Evolutionary conservation across 2,329 filamentous ascomycete species (phyloP).

Genomic region (Aspergillus alliaceus): DNA sequence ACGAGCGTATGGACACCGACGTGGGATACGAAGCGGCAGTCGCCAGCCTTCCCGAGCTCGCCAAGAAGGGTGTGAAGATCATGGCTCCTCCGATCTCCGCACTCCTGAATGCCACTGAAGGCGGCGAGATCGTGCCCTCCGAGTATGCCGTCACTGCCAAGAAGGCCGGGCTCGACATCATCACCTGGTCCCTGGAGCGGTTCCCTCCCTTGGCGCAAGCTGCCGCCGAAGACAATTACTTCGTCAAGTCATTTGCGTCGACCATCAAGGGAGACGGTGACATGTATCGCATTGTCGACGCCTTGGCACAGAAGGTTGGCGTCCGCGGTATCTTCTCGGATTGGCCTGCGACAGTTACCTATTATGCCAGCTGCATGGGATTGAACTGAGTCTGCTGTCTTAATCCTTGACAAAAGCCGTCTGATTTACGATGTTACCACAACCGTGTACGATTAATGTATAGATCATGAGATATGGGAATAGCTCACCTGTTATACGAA

Average conservation of each 20-base stretch:
- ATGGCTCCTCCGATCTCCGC: constrained; percentile 20
- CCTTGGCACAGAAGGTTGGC: constrained; percentile 19
- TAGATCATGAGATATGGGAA: neutral
- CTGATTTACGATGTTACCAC: too few species aligned
- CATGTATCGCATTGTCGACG: constrained; percentile 22
- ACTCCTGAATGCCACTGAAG: constrained; percentile 15
- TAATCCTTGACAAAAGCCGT: too few species aligned
- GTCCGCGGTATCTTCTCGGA: constrained; percentile 20
- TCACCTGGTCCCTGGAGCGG: constrained; percentile 22
- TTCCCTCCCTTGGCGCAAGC: constrained; percentile 17
- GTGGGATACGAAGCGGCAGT: constrained; percentile 15
- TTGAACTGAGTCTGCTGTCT: constrained; percentile 3
- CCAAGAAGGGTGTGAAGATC: constrained; percentile 14
- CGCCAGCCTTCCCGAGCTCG: constrained; percentile 9
- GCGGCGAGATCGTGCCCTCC: constrained; percentile 19
- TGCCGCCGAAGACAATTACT: constrained; percentile 14
- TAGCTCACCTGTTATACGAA: too few species aligned
- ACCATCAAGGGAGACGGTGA: constrained; percentile 17
- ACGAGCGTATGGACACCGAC: constrained; percentile 16
- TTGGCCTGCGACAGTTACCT: constrained; percentile 21
- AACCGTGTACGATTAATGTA: neutral
- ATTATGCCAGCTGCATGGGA: constrained; percentile 20
- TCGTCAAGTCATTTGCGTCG: constrained; percentile 11
- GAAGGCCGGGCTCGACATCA: constrained; percentile 15
- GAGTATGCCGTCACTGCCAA: constrained; percentile 16